These are phyloP conservation scores for Dryas alaskensis DNA, from an alignment of 306 rosid genomes.

Conservation along the genomic window DNA sequence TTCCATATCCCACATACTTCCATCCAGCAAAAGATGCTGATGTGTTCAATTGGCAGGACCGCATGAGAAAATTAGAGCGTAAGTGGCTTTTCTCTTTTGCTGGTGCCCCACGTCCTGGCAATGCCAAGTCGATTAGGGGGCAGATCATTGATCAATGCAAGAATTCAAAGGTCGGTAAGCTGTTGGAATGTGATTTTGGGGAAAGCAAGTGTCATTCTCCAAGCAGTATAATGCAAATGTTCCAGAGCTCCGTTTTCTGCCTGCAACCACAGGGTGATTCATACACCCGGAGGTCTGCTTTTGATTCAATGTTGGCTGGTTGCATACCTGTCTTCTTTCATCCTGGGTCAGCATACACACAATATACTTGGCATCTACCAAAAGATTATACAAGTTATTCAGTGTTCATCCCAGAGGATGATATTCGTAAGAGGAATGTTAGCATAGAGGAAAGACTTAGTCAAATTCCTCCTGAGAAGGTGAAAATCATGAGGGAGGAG, in stretches of 20 bases:
- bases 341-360: conserved; percentile 95
- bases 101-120: conserved; percentile 97
- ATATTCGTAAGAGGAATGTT: conserved; percentile 70
- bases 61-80: conserved; percentile 48
- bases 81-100: conserved; percentile 93
- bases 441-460: conserved; percentile 76
- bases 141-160: conserved; percentile 79
- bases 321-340: conserved; percentile 98
- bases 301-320: conserved; percentile 94
- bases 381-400: conserved; percentile 76
- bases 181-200: conserved; percentile 93
- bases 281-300: conserved; percentile 90
- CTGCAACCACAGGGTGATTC: conserved; percentile 99
- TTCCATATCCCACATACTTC: conserved; percentile 96
- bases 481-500: conserved; percentile 81
- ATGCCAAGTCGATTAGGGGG: conserved; percentile 80
- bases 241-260: conserved; percentile 93
- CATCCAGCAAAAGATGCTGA: conserved; percentile 94
- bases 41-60: conserved; percentile 52
- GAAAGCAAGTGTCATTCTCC: conserved; percentile 99
- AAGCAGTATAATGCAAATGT: conserved; percentile 95
- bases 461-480: conserved; percentile 68
- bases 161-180: conserved; percentile 62
- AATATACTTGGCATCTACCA: conserved; percentile 98
- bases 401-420: conserved; percentile 89